Percentiles rank a stretch among this genome's conserved stretches.
Evolutionary conservation across 768 basidiomycete species (phyloP).

Genomic region (Pleurotus citrinopileatus): DNA sequence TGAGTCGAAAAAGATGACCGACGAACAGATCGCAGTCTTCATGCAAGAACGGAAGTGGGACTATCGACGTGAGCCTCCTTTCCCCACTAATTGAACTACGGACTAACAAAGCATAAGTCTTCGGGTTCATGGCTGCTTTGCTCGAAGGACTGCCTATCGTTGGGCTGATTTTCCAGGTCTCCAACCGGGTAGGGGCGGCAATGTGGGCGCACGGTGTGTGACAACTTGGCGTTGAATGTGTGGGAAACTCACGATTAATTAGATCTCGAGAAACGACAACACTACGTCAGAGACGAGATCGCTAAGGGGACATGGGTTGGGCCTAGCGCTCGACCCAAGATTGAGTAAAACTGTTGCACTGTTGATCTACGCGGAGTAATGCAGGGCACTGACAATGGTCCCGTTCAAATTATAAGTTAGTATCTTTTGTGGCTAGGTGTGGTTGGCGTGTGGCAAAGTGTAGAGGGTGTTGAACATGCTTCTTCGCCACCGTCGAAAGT

Average conservation of each 20-base stretch:
- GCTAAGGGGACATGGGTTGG: slow-evolving; percentile 6
- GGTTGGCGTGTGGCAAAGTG: neutral
- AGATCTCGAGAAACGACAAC: slow-evolving; percentile 66
- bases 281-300: slow-evolving; percentile 37
- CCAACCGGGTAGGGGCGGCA: slow-evolving; percentile 87
- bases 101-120: slow-evolving; percentile 43
- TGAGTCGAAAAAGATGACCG: slow-evolving; percentile 77
- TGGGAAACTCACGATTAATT: neutral
- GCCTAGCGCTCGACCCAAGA: slow-evolving; percentile 1
- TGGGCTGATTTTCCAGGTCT: slow-evolving; percentile 79
- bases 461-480: slow-evolving; percentile 5
- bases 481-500: slow-evolving; percentile 1
- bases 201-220: slow-evolving; percentile 86
- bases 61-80: slow-evolving; percentile 56
- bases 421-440: neutral
- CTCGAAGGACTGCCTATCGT: slow-evolving; percentile 80
- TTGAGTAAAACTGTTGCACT: neutral
- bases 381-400: neutral
- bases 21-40: slow-evolving; percentile 66
- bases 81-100: neutral
- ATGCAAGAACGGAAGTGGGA: slow-evolving; percentile 91
- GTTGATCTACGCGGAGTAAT: neutral
- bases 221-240: neutral
- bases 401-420: neutral
- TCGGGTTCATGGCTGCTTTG: slow-evolving; percentile 82